phyloP scores from a whole-genome alignment of 495 filamentous ascomycete genomes.

The Penicillium subrubescens region DNA sequence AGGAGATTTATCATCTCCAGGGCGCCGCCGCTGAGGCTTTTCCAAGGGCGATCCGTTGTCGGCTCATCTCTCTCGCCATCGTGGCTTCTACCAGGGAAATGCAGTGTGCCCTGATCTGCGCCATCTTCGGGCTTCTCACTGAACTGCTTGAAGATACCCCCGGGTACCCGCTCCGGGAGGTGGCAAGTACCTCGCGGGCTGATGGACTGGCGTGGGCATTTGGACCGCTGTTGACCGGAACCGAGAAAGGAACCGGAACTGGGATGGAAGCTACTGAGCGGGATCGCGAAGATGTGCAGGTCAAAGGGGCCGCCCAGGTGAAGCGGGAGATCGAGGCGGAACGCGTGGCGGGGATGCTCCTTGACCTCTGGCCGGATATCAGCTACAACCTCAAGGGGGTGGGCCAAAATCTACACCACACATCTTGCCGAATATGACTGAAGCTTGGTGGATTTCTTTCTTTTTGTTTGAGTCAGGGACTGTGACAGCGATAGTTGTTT shows the following conservation, averaged over 20 bases:
- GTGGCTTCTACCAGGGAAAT: constrained; percentile 39
- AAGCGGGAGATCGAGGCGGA: constrained; percentile 36
- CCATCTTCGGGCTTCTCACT: constrained; percentile 41
- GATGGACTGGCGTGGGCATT: constrained; percentile 37
- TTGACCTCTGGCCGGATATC: constrained; percentile 39
- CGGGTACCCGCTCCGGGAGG: constrained; percentile 19
- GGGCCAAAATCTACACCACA: constrained; percentile 13
- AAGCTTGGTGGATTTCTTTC: no score
- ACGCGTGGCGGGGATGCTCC: constrained; percentile 35
- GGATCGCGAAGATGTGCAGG: constrained; percentile 12
- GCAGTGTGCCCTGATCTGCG: constrained; percentile 46
- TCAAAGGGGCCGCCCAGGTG: constrained; percentile 15
- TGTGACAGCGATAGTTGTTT: no score
- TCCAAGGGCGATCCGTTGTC: constrained; percentile 21
- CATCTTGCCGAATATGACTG: no score
- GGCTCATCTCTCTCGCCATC: constrained; percentile 42
- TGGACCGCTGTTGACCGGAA: constrained; percentile 36
- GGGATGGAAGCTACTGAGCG: not conserved
- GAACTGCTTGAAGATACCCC: constrained; percentile 26
- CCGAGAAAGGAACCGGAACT: no score
- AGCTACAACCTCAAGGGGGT: constrained; percentile 35
- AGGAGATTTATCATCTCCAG: constrained; percentile 58
- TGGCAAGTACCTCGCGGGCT: constrained; percentile 24
- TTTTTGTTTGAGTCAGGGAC: no score
- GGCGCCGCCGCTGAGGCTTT: constrained; percentile 30